Evolutionary conservation across 768 basidiomycete genomes (phyloP), one percentile per base, ranked within the genome.

Genomic region (Boletus vermiculosoides): DNA sequence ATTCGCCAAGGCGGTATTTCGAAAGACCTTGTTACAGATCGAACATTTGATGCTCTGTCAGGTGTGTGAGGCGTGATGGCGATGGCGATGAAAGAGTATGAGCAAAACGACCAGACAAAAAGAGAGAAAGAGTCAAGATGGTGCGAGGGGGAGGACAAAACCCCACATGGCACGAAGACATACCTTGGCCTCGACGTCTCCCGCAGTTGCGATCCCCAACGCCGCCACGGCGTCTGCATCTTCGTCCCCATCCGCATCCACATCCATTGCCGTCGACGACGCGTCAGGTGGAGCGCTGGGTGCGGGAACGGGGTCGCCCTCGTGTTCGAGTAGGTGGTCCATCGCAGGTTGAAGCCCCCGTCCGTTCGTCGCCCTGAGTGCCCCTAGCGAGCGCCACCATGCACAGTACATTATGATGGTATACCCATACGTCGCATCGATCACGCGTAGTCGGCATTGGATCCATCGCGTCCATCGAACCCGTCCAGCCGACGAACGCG

Each of bases 311-410:
- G 87, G 78, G 56, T 92, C 77, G 6, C 83, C 83, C 50, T 90
- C 87, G 66, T 98, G 82, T 71, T 87, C 89, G 37, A 97, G 74
- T 37, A 97, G 76, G 71, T 90, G 87, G 65, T 97, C 94, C 89
- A 94, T 90, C 22, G 90, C 90, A 8, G 88, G 89, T 69, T 97
- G 95, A 0, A 98, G 77, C 4, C 94, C 96, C 30, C 89, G 82
- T 63, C 85, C 85, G 36, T 78, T 81, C 10, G 94, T 97, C 6
- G 91, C 90, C 63, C 87, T 87, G 56, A 96, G 72, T 5, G 94
- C 94, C 94, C 94, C 94, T 96, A 36, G 16, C 41, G 33, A 30
- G 30, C 33, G 13, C 20, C 50, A 45, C 12, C 37, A n/a, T 8
- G 10, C 25, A 10, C n/a, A n/a, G n/a, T n/a, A n/a, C n/a, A n/a